Conservation (phyloP, 768 basidiomycete species). For the Flagelloscypha sp. region DNA sequence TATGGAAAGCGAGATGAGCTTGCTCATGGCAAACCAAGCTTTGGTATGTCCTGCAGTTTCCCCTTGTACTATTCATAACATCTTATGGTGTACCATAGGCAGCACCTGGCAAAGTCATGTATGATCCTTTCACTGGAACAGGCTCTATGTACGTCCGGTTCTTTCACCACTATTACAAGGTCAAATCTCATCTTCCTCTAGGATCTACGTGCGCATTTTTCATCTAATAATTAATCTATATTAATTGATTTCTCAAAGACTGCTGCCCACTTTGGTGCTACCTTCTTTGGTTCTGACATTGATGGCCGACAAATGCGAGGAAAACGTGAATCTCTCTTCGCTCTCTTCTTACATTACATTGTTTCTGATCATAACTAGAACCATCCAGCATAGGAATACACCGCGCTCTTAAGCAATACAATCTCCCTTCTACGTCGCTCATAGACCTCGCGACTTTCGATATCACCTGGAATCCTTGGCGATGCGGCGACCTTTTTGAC, state of each 20-base stretch:
- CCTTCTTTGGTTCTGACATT: slow-evolving; percentile 88
- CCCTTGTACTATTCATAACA: background rate
- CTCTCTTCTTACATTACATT: background rate
- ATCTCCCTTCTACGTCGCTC: slow-evolving; percentile 58
- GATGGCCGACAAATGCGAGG: slow-evolving; percentile 97
- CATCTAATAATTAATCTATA: too few relatives aligned
- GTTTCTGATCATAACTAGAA: slow-evolving; percentile 8
- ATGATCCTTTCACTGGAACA: slow-evolving; percentile 94
- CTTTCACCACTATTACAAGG: too few relatives aligned
- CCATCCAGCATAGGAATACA: slow-evolving; percentile 59
- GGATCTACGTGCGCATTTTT: too few relatives aligned
- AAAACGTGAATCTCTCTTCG: slow-evolving; percentile 45
- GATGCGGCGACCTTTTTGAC: slow-evolving; percentile 85
- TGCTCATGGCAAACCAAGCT: slow-evolving; percentile 95
- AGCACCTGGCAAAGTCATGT: slow-evolving; percentile 80
- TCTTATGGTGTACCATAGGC: slow-evolving; percentile 40
- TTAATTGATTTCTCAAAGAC: too few relatives aligned
- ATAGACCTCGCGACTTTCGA: slow-evolving; percentile 89
- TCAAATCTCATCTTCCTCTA: too few relatives aligned
- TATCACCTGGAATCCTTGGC: slow-evolving; percentile 82
- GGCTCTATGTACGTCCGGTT: too few relatives aligned
- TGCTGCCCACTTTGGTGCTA: slow-evolving; percentile 78
- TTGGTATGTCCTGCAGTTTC: slow-evolving; percentile 42
- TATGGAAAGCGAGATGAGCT: slow-evolving; percentile 94
- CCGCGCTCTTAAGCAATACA: slow-evolving; percentile 80